Evolutionary conservation across 208 protist species (phyloP).

Genomic region (Trypanosoma theileri): DNA sequence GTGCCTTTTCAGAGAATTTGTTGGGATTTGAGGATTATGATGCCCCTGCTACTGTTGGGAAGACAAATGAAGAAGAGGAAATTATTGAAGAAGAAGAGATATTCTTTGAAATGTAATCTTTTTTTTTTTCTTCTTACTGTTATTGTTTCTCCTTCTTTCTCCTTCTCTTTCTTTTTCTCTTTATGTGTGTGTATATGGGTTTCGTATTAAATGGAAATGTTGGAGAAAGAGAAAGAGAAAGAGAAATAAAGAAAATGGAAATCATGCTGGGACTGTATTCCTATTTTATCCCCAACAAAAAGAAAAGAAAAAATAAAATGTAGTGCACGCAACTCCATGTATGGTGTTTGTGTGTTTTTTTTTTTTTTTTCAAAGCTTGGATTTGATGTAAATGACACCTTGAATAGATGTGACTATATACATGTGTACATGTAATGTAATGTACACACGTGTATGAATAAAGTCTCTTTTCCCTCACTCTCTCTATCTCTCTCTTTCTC

Average conservation of each 20-base stretch:
- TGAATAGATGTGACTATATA: too few species aligned
- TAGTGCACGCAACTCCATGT: too few species aligned
- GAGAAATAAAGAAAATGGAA: slow-evolving; percentile 1
- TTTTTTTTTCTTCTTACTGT: slow-evolving; percentile 8
- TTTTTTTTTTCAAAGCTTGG: too few species aligned
- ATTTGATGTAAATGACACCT: too few species aligned
- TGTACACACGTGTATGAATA: too few species aligned
- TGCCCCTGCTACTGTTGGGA: slow-evolving; percentile 2
- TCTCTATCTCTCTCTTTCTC: too few species aligned
- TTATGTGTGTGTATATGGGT: slow-evolving; percentile 5
- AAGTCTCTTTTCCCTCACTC: too few species aligned
- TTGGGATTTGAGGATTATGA: slow-evolving; percentile 92
- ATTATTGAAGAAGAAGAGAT: slow-evolving; percentile 18
- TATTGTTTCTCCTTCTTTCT: slow-evolving; percentile 3
- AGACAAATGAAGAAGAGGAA: slow-evolving; percentile 22
- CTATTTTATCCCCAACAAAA: too few species aligned
- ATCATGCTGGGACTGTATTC: too few species aligned
- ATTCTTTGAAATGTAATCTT: slow-evolving; percentile 9
- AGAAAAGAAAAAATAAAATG: too few species aligned
- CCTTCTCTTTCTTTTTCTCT: slow-evolving; percentile 16
- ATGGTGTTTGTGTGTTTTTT: too few species aligned
- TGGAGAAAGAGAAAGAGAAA: neutral
- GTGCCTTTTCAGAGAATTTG: slow-evolving; percentile 86
- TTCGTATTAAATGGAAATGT: neutral
- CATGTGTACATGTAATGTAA: too few species aligned